Conservation (phyloP, 139 green algal species). For the Micractinium sp. region DNA sequence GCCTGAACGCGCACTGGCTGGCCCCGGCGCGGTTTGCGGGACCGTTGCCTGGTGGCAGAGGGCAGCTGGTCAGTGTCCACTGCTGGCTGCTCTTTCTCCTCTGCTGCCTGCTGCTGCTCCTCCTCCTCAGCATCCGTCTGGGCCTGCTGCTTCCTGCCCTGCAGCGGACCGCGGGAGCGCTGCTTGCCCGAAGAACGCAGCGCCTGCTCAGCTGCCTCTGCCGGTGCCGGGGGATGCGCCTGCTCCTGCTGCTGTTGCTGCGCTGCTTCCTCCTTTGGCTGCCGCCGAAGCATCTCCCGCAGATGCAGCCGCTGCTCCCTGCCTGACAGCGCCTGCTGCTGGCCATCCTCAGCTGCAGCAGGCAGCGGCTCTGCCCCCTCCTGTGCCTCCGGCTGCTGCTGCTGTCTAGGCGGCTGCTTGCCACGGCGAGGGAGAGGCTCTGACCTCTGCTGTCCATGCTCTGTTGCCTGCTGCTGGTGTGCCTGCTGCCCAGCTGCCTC, state of each 20-base stretch:
- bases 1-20: neutral
- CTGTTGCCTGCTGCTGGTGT: neutral
- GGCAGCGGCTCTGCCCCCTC: neutral
- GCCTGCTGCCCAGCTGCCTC: neutral
- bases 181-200: too few relatives aligned
- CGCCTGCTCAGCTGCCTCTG: too few relatives aligned
- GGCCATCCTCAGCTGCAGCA: neutral
- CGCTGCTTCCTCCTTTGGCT: too few relatives aligned
- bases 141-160: too few relatives aligned
- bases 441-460: too few relatives aligned
- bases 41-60: too few relatives aligned
- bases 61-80: too few relatives aligned
- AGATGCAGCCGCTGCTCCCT: neutral
- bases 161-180: too few relatives aligned
- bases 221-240: too few relatives aligned
- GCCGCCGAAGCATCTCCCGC: too few relatives aligned
- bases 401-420: neutral
- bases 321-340: neutral
- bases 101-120: neutral
- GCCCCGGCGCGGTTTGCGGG: too few relatives aligned
- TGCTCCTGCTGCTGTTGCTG: neutral
- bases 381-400: neutral
- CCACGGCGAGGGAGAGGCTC: too few relatives aligned
- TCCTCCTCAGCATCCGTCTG: neutral
- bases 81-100: neutral